A percentile compares a stretch with the other conserved stretches of the same genome.
Conservation (phyloP, 805 yeast species). For the Sugiyamaella americana region DNA sequence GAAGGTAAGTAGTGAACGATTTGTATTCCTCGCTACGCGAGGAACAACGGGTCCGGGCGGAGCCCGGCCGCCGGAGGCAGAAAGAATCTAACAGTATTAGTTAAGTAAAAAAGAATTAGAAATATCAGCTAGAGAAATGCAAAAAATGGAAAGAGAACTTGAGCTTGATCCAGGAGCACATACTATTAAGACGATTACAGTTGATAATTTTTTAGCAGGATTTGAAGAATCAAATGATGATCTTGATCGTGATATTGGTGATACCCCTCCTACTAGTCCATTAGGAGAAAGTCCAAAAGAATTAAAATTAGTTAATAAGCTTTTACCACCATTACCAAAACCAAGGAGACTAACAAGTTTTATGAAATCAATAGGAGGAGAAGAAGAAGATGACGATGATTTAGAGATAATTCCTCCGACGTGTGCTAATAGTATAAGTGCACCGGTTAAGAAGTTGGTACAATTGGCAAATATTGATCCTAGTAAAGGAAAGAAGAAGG, state of each 20-base stretch:
- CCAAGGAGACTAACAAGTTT: constrained; percentile 16
- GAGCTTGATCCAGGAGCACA: constrained; percentile 22
- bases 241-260: neutral
- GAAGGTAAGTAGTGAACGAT: constrained; percentile 1
- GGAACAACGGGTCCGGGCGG: no score
- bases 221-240: constrained; percentile 11
- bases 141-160: constrained; percentile 19
- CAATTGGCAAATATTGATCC: constrained; percentile 13
- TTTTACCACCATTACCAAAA: neutral
- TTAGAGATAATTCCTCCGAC: constrained; percentile 22
- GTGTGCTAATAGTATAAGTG: constrained; percentile 7
- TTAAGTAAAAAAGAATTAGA: constrained; percentile 22
- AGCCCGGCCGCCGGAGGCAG: no score
- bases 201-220: constrained; percentile 14
- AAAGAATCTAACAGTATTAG: constrained; percentile 6
- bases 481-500: neutral
- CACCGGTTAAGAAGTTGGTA: constrained; percentile 10
- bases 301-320: constrained; percentile 1
- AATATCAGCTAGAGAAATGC: constrained; percentile 18
- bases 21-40: no score
- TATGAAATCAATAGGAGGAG: constrained; percentile 1
- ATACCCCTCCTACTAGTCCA: constrained; percentile 17
- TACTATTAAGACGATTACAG: constrained; percentile 15
- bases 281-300: neutral
- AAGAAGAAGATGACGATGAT: constrained; percentile 18